Evolutionary conservation across 225 moss, liverwort and hornwort genomes (phyloP), one percentile per base, ranked within the genome.

Genomic region (Straminergon stramineum): DNA sequence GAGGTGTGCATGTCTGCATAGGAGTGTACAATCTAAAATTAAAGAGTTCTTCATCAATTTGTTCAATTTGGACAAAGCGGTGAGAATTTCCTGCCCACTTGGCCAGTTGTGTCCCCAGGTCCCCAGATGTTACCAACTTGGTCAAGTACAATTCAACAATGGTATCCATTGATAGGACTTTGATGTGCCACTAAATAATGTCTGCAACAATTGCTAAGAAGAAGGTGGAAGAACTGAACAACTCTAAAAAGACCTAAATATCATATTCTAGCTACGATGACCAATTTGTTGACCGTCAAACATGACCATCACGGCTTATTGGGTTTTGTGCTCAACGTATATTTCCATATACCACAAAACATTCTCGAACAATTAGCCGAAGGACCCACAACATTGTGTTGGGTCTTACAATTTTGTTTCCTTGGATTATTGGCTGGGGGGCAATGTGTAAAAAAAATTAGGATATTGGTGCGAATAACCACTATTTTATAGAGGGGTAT

Each of bases 291-390:
- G 77, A 77, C 74, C 30, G 30, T 43, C 10, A 6, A 74, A 45
- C 28, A 11, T 28, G 30, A 30, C 11, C 4, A 11, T 45, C 39
- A 48, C 58, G 22, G 14, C 14, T 21, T 14, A 34, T 53, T 14
- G 8, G 1, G 5, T 53, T 75, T 51, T 77, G 76, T 35, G 34
- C 22, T 3, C 10, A 32, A 34, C 8, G 7, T 5, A 3, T 53
- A 14, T 34, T 76, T 77, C 14, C 8, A 34, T 77, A 34, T 15
- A 17, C 17, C 10, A 28, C 17, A 4, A 5, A 73, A 28, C 43
- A 73, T 43, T 73, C 16, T 53, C 34, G 21, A 34, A 21, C 13
- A 53, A 43, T 17, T 0, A 21, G 1, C 1, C 0, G 0, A 3
- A 53, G 6, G 53, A 77, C 2, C 2, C 1, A 2, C 8, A 30